These are phyloP conservation scores for Talaromyces ruber DNA, from an alignment of 495 filamentous ascomycete genomes.

Conservation along the genomic window DNA sequence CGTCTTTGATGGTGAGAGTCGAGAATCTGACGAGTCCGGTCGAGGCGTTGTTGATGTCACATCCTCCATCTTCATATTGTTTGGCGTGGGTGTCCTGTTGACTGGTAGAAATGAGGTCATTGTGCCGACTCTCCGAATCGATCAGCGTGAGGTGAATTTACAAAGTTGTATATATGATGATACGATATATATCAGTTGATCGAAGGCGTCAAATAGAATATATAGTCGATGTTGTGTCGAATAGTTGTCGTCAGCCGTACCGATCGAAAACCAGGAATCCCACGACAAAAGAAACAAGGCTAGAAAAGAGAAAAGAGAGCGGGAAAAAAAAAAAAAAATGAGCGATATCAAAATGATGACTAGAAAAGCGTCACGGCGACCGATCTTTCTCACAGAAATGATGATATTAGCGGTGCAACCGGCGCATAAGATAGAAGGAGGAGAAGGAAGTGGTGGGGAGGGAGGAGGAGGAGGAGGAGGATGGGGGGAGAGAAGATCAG, in stretches of 20 bases:
- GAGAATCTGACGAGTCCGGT: constrained; percentile 26
- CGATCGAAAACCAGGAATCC: background rate
- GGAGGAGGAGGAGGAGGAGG: background rate
- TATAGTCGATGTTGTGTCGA: background rate
- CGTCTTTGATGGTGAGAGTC: constrained; percentile 14
- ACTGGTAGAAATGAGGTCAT: constrained; percentile 68
- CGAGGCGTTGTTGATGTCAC: constrained; percentile 57
- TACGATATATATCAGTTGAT: background rate
- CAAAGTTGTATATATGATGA: background rate
- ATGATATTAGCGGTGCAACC: background rate
- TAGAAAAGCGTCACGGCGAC: background rate
- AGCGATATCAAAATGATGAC: background rate
- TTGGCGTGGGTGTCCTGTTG: constrained; percentile 58
- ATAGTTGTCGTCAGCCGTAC: background rate
- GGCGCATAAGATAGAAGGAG: background rate
- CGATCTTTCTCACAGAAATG: background rate
- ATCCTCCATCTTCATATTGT: constrained; percentile 42
- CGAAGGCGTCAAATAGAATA: background rate
- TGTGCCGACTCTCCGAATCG: constrained; percentile 7
- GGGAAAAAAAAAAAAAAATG: background rate
- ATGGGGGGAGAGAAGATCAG: background rate
- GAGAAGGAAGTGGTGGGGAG: background rate
- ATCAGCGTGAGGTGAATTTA: background rate
- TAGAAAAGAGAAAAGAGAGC: background rate
- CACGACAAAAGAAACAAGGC: background rate